A percentile compares a stretch with the other conserved stretches of the same genome.
Evolutionary conservation across 371 early-diverging fungal species (phyloP).

Genomic region (Mortierella sp.): DNA sequence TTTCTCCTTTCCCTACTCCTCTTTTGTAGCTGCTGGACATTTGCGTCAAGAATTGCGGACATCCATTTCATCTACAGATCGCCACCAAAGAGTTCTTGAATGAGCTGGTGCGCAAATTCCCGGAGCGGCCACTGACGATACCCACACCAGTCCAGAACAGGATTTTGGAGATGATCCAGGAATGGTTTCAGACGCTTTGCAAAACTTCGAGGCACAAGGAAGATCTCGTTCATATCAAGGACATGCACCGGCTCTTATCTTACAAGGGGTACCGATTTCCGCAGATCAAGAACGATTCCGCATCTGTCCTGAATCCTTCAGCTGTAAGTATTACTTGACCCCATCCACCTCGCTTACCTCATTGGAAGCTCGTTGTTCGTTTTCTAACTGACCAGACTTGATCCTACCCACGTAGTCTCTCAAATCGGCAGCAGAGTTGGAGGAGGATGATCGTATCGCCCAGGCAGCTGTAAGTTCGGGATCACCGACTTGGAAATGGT

Average conservation of each 20-base stretch:
- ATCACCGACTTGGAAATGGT: neutral
- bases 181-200: constrained; percentile 90
- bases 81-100: constrained; percentile 95
- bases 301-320: constrained; percentile 70
- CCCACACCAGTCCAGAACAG: constrained; percentile 77
- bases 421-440: constrained; percentile 91
- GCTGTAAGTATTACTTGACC: constrained; percentile 66
- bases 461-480: constrained; percentile 79
- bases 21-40: constrained; percentile 82
- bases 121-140: constrained; percentile 76
- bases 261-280: constrained; percentile 95
- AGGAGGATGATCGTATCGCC: constrained; percentile 90
- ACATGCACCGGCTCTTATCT: constrained; percentile 88
- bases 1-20: neutral
- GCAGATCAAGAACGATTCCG: constrained; percentile 70
- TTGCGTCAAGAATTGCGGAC: constrained; percentile 96
- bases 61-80: constrained; percentile 94
- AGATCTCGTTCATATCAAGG: constrained; percentile 90
- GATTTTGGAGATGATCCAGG: constrained; percentile 91
- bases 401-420: constrained; percentile 57
- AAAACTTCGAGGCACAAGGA: constrained; percentile 84
- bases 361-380: too few relatives aligned
- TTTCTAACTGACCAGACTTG: too few relatives aligned
- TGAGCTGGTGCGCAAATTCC: constrained; percentile 90
- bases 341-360: too few relatives aligned